Evolutionary conservation across 208 protist species (phyloP).

Genomic region (Sergeia podlipaevii): DNA sequence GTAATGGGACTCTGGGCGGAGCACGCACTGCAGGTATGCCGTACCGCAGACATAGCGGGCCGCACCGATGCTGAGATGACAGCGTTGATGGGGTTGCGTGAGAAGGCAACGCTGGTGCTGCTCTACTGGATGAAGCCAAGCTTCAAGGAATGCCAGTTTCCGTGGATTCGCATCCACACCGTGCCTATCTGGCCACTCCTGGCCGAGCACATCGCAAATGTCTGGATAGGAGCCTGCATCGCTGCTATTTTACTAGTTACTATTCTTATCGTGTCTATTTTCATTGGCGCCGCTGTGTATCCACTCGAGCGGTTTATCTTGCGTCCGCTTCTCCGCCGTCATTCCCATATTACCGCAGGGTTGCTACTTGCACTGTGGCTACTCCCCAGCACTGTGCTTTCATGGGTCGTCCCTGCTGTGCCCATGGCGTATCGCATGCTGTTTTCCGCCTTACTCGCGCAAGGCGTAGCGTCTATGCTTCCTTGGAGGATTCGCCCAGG

Average conservation of each 20-base stretch:
- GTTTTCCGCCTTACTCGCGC: constrained; percentile 20
- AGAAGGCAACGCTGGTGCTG: constrained; percentile 47
- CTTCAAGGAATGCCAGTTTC: constrained; percentile 55
- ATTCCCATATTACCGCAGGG: background rate
- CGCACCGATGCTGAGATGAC: constrained; percentile 41
- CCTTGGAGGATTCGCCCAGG: constrained; percentile 20
- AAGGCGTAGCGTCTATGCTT: constrained; percentile 28
- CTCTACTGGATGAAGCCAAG: constrained; percentile 44
- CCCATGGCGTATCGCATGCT: constrained; percentile 44
- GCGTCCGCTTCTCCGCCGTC: constrained; percentile 13
- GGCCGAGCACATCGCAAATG: constrained; percentile 42
- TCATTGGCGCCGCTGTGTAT: constrained; percentile 12
- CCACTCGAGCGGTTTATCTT: constrained; percentile 23
- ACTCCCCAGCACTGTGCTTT: constrained; percentile 30
- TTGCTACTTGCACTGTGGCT: constrained; percentile 35
- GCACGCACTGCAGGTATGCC: constrained; percentile 38
- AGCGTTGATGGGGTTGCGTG: constrained; percentile 44
- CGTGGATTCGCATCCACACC: constrained; percentile 63
- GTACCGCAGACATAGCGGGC: constrained; percentile 24
- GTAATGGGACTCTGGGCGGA: constrained; percentile 24
- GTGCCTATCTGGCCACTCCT: constrained; percentile 38
- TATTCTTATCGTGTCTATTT: constrained; percentile 12
- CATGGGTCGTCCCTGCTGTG: constrained; percentile 22
- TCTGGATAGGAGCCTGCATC: constrained; percentile 42
- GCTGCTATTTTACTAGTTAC: constrained; percentile 21